Base-by-base conservation (phyloP, 176 grass and related monocot genomes). In the Oryza coarctata region DNA sequence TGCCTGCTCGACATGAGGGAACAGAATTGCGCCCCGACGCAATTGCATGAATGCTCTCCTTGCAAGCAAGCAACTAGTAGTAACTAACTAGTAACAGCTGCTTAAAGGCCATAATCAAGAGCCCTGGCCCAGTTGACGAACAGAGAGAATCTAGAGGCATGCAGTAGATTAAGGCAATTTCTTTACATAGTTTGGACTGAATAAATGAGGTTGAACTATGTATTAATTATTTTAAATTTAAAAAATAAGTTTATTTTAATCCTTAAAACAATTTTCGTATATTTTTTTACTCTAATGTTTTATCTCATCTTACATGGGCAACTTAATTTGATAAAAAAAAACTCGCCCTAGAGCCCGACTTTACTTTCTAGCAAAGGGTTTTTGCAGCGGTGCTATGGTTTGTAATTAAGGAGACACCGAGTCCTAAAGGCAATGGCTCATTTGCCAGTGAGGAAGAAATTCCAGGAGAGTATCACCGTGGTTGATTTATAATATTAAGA, bases 381-480 rank as follows among this genome's bases (percentile, higher is more conserved):
- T 34, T 41, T 34, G 64, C 71, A 63, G 30, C 49, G 4, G 22
- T 29, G 4, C 23, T 0, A 12, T 66, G 34, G 49, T 26, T 45
- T 23, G 65, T 39, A 63, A 29, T 39, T 33, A 1, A 18, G 23
- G 55, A 55, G 39, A 71, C 15, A 30, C 39, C 33, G 64, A 5
- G 20, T 64, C 83, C 18, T 73, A 22, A 82, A 89, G 86, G 83
- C 65, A 86, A 72, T 23, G 78, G 72, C 40, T 58, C 65, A 35
- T 82, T 76, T 33, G 65, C 27, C 9, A 43, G 11, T 57, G 28
- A 34, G 65, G 87, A 85, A 77, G 29, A 86, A 58, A 77, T 89
- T 78, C 78, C 43, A 25, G 23, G 40, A 57, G 8, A 52, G 18
- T 13, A 86, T 65, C 22, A 65, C 40, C 49, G n/a, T 64, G 67